These are phyloP conservation scores for Cytospora mali DNA, from an alignment of 2,329 filamentous ascomycete species.

Conservation along the genomic window DNA sequence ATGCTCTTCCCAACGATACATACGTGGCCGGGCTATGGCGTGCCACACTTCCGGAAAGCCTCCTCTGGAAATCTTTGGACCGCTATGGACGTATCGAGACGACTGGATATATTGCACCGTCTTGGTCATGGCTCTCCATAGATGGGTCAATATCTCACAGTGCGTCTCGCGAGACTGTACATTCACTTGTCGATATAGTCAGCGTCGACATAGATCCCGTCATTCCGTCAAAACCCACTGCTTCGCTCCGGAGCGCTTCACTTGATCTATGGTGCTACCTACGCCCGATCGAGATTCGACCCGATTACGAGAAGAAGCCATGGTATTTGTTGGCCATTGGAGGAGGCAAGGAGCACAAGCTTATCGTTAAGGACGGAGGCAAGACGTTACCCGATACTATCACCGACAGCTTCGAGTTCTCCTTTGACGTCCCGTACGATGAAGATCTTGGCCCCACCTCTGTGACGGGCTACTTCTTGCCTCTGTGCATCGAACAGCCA, in stretches of 20 bases:
- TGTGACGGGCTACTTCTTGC: neutral
- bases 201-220: neutral
- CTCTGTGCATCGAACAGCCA: neutral
- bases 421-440: neutral
- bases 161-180: neutral
- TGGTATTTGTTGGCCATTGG: conserved; percentile 8
- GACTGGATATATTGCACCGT: neutral
- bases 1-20: neutral
- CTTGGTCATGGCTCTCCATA: conserved; percentile 9
- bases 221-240: neutral
- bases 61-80: conserved; percentile 1
- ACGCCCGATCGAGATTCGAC: neutral
- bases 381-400: neutral
- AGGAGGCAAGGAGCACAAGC: neutral
- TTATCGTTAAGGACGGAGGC: neutral
- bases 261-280: conserved; percentile 5
- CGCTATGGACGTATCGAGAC: neutral
- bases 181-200: neutral
- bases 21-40: conserved; percentile 3
- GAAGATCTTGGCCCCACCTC: neutral
- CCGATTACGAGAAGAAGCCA: conserved; percentile 1
- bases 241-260: neutral
- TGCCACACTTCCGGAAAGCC: neutral
- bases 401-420: neutral
- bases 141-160: neutral